Evolutionary conservation across 495 filamentous ascomycete genomes (phyloP).

Genomic region (Neurospora sp.): DNA sequence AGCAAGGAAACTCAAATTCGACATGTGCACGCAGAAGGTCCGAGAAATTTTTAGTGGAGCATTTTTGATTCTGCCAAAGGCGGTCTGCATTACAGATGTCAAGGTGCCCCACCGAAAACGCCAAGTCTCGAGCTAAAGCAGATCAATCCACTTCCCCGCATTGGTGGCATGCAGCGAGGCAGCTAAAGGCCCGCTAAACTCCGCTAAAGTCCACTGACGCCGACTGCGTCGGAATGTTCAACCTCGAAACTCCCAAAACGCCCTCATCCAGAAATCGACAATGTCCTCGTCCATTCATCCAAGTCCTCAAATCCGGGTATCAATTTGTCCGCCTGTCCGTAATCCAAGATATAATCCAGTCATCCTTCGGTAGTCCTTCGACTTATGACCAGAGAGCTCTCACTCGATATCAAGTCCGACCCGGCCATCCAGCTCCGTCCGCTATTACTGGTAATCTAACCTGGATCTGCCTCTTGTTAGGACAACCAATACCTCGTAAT

Average conservation of each 20-base stretch:
- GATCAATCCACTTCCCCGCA: not conserved
- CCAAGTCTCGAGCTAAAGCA: not conserved
- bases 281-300: not conserved
- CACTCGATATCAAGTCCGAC: not conserved
- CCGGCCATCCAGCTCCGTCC: not conserved
- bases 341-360: not conserved
- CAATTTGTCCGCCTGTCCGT: not conserved
- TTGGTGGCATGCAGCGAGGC: not conserved
- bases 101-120: not conserved
- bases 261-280: not conserved
- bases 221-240: not conserved
- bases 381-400: not conserved
- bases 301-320: not conserved
- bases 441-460: not conserved
- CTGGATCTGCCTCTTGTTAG: not conserved
- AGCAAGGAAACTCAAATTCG: not conserved
- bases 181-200: not conserved
- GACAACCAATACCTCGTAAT: not conserved
- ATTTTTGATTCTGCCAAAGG: conserved; percentile 16
- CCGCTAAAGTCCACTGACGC: not conserved
- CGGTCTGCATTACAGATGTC: conserved; percentile 3
- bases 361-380: not conserved
- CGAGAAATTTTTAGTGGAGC: conserved; percentile 22
- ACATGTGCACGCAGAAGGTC: not conserved
- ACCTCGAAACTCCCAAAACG: not conserved